Percentiles rank a stretch among this genome's conserved stretches.
Evolutionary conservation across 2,329 filamentous ascomycete genomes (phyloP).

Genomic region (Beauveria rudraprayagi): DNA sequence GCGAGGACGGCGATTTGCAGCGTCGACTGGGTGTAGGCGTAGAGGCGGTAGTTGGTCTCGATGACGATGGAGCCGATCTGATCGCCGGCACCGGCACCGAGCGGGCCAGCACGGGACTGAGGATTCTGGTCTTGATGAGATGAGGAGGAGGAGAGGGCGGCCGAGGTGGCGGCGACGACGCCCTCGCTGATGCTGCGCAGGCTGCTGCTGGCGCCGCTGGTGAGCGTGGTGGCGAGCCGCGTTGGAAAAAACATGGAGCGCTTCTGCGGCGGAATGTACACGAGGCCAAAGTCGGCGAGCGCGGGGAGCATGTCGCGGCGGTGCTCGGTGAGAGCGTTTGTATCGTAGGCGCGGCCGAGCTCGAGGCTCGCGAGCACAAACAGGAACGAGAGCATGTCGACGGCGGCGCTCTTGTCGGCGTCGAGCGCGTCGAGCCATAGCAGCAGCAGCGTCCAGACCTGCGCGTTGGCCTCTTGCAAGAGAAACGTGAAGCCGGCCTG

Average conservation of each 20-base stretch:
- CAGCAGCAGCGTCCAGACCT: conserved; percentile 92
- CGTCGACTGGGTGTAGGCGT: conserved; percentile 91
- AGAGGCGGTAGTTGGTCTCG: conserved; percentile 95
- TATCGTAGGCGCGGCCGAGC: conserved; percentile 85
- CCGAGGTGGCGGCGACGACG: conserved; percentile 54
- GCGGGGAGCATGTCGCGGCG: conserved; percentile 86
- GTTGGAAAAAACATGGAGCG: conserved; percentile 75
- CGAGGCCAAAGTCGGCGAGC: conserved; percentile 84
- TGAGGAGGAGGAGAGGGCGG: conserved; percentile 26
- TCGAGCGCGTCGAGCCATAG: conserved; percentile 86
- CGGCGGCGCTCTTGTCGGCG: conserved; percentile 48
- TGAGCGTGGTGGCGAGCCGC: conserved; percentile 86
- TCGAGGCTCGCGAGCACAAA: conserved; percentile 93
- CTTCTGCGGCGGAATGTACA: conserved; percentile 60
- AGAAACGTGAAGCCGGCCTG: conserved; percentile 91
- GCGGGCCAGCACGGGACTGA: conserved; percentile 23
- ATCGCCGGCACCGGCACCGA: conserved; percentile 29
- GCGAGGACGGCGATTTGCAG: conserved; percentile 90
- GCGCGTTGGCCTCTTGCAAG: conserved; percentile 88
- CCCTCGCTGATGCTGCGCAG: conserved; percentile 63
- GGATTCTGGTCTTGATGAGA: conserved; percentile 23
- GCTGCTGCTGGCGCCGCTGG: conserved; percentile 65
- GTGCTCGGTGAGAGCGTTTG: conserved; percentile 69
- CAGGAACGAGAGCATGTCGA: conserved; percentile 91
- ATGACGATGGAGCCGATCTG: conserved; percentile 82